Evolutionary conservation across 352 stramenopile genomes (phyloP), one percentile per base, ranked within the genome.

Genomic region (Globisporangium recalcitrans): DNA sequence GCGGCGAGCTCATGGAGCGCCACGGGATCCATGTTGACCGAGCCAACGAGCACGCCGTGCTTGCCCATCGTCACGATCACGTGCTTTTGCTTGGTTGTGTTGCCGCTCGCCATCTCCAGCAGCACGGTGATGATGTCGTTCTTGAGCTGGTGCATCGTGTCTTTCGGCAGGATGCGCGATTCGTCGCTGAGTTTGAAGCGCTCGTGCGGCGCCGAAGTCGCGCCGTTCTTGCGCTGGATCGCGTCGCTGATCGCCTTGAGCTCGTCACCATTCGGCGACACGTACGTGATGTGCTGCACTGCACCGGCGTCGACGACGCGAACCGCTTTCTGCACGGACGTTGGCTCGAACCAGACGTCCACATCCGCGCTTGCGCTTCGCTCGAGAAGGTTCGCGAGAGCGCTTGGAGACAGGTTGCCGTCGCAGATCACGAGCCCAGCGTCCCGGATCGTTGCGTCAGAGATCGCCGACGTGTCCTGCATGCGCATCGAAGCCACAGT

Each of bases 271-370:
- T 95, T 96, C 3, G 87, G 85, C 4, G 85, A 92, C 34, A 93
- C 76, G 51, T 90, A 90, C 58, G 75, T 79, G 52, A 93, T 53
- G 40, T 72, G 69, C 34, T 74, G 55, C 1, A 94, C 61, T 0
- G 65, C 78, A 8, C 64, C 57, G 32, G 73, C 78, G 10, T 88
- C 71, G 3, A 90, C 74, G 22, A 90, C 68, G 31, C 78, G 82
- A 22, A 86, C 60, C 1, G 85, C 78, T 64, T 96, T 96, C 48
- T 90, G 78, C 9, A 95, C 79, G 1, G 86, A 96, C 6, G 85
- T 93, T 46, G 88, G 84, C 68, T 96, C 88, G 47, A 95, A 95
- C 82, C 82, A 89, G 13, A 85, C 74, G 34, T 76, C 68, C 0
- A 91, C 72, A 2, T 72, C 57, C 8, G 79, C 56, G 10, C 52